Percentiles rank a stretch among this genome's conserved stretches.
Evolutionary conservation across 345 rosid genomes (phyloP).

Genomic region (Raphanus sativus): DNA sequence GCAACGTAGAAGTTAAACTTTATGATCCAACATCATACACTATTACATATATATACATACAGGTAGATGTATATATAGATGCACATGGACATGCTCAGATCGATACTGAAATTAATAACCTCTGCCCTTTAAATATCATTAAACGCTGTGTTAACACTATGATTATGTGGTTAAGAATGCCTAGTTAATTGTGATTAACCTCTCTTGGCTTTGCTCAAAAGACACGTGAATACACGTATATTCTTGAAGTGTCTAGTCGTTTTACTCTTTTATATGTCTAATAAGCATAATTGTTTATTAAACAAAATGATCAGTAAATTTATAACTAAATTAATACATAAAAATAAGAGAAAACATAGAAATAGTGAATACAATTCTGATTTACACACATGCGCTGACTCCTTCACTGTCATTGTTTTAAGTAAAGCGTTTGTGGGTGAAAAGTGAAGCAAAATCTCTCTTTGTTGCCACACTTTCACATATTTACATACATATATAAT

Average conservation of each 20-base stretch:
- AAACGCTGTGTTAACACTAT: conserved; percentile 19
- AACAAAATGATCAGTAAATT: neutral
- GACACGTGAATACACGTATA: conserved; percentile 18
- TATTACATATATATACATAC: neutral
- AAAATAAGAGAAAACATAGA: conserved; percentile 1
- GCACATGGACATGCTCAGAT: conserved; percentile 27
- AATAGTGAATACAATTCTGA: conserved; percentile 9
- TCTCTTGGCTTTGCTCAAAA: conserved; percentile 28
- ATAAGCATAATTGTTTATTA: neutral
- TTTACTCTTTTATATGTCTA: conserved; percentile 3
- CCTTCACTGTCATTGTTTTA: conserved; percentile 17
- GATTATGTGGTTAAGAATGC: conserved; percentile 24
- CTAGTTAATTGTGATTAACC: conserved; percentile 37
- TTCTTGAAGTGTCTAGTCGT: neutral
- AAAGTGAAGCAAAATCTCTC: conserved; percentile 22
- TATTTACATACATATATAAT: conserved; percentile 2
- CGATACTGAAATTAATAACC: conserved; percentile 1
- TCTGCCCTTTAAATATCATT: neutral
- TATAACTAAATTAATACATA: neutral
- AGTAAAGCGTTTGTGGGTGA: conserved; percentile 6
- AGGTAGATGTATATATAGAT: conserved; percentile 9
- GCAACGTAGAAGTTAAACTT: neutral
- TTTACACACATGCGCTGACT: conserved; percentile 26
- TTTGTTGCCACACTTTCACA: conserved; percentile 17
- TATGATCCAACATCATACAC: too few species aligned